Evolutionary conservation across 805 yeast species (phyloP).

Genomic region (Isabelozyma pseudorhagii): DNA sequence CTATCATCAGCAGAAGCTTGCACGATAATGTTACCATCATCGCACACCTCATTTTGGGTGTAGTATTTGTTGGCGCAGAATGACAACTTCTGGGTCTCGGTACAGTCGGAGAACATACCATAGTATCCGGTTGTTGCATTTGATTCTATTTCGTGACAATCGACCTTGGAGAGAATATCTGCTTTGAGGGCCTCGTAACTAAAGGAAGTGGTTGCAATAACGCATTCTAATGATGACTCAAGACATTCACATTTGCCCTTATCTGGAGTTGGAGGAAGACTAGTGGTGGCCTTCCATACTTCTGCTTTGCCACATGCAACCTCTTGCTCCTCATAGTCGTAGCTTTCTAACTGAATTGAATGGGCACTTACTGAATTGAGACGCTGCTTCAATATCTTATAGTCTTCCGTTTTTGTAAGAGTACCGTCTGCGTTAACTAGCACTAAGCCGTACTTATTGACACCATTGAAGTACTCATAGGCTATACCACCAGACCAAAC

Average conservation of each 20-base stretch:
- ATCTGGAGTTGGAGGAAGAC: slow-evolving; percentile 41
- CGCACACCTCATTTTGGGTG: slow-evolving; percentile 16
- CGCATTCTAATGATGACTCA: slow-evolving; percentile 37
- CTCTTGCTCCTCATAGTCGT: background rate
- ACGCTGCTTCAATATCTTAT: slow-evolving; percentile 22
- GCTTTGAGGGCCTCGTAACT: slow-evolving; percentile 17
- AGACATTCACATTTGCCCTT: slow-evolving; percentile 43
- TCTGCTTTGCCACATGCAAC: slow-evolving; percentile 2
- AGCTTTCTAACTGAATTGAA: slow-evolving; percentile 8
- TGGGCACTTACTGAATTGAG: slow-evolving; percentile 17
- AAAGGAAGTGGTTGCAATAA: slow-evolving; percentile 21
- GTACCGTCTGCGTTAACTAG: slow-evolving; percentile 21
- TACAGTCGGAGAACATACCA: slow-evolving; percentile 42
- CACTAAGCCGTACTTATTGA: slow-evolving; percentile 35
- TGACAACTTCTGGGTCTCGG: slow-evolving; percentile 33
- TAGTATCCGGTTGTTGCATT: slow-evolving; percentile 37
- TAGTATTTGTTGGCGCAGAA: slow-evolving; percentile 39
- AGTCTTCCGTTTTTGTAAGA: slow-evolving; percentile 25
- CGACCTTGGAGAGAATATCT: slow-evolving; percentile 33
- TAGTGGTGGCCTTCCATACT: slow-evolving; percentile 16
- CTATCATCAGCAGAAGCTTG: background rate
- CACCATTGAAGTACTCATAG: slow-evolving; percentile 34
- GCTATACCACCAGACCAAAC: slow-evolving; percentile 41
- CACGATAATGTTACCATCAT: slow-evolving; percentile 11
- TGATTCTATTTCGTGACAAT: slow-evolving; percentile 36